Evolutionary conservation across 2,329 filamentous ascomycete species (phyloP).

Genomic region (Metarhizium guizhouense): DNA sequence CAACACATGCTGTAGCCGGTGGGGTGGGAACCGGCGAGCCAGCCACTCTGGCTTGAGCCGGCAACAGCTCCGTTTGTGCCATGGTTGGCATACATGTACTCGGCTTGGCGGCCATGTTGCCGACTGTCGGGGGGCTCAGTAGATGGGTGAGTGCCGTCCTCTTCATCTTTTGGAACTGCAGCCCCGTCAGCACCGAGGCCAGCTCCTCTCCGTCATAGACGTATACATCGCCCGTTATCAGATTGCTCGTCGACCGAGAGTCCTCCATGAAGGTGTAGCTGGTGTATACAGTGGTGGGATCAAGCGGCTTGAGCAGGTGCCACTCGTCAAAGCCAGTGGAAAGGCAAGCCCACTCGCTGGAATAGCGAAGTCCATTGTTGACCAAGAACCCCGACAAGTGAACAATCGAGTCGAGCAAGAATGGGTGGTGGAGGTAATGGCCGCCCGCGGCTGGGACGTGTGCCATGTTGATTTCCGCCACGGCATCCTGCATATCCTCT

Average conservation of each 20-base stretch:
- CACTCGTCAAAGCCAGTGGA: background rate
- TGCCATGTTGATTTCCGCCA: background rate
- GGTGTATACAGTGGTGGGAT: background rate
- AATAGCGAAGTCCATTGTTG: background rate
- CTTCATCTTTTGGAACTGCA: constrained; percentile 3
- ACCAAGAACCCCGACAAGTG: background rate
- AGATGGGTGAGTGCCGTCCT: constrained; percentile 1
- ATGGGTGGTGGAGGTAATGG: background rate
- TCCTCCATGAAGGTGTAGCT: background rate
- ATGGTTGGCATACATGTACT: background rate
- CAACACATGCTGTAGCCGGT: background rate
- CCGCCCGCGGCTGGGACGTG: background rate
- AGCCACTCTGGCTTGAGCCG: background rate
- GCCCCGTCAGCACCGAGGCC: background rate
- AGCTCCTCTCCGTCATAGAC: background rate
- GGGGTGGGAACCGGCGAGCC: background rate
- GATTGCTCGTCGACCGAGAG: background rate
- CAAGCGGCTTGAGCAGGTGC: background rate
- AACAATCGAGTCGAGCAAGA: background rate
- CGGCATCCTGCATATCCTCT: background rate
- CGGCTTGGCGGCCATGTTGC: background rate
- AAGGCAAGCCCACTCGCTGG: background rate
- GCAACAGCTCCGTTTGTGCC: background rate
- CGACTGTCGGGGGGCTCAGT: background rate
- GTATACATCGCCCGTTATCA: background rate